Evolutionary conservation across 2,329 filamentous ascomycete species (phyloP).

Genomic region (Sporothrix inflata): DNA sequence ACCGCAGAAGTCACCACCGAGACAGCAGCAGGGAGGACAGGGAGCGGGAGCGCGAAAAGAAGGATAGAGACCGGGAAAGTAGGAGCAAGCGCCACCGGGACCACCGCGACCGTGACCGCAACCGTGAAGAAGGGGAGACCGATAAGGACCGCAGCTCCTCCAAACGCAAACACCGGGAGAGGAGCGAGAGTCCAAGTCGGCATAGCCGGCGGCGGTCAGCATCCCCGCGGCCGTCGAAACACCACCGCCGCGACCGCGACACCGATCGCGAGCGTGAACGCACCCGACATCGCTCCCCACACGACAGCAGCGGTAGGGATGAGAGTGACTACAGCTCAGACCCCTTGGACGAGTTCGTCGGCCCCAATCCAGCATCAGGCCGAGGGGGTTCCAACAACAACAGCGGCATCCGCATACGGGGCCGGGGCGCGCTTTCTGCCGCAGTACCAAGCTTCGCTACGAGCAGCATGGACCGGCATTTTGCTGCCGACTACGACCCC

Average conservation of each 20-base stretch:
- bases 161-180: constrained; percentile 9
- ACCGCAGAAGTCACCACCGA: background rate
- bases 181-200: background rate
- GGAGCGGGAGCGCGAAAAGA: background rate
- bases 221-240: background rate
- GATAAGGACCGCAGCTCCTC: background rate
- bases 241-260: background rate
- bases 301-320: background rate
- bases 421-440: constrained; percentile 16
- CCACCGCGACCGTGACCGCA: background rate
- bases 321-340: constrained; percentile 21
- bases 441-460: background rate
- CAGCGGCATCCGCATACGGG: constrained; percentile 24
- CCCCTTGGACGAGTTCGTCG: constrained; percentile 30
- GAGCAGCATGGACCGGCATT: constrained; percentile 33
- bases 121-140: background rate
- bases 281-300: background rate
- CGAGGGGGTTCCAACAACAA: background rate
- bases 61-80: background rate
- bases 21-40: constrained; percentile 3
- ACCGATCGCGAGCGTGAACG: background rate
- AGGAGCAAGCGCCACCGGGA: background rate
- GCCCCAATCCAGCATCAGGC: constrained; percentile 26
- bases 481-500: constrained; percentile 33
- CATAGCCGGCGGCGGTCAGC: constrained; percentile 13